phyloP scores from a whole-genome alignment of 805 yeast species.

The Pichia cephalocereana region DNA sequence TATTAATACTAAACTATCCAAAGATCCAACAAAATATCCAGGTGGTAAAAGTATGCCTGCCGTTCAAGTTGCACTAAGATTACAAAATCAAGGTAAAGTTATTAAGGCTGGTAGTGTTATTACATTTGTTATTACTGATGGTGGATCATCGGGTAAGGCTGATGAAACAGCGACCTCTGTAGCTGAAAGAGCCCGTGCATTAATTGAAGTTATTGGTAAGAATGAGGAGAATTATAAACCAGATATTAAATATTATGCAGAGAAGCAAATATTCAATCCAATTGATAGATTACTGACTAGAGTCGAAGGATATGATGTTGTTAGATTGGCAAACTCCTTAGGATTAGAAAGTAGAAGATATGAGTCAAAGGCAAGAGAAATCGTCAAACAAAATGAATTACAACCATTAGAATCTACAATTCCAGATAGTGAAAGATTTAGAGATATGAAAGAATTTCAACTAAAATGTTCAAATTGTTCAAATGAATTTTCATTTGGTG shows the following conservation, averaged over 20 bases:
- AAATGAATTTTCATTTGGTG: conserved; percentile 56
- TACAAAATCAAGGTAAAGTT: conserved; percentile 75
- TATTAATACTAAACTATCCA: conserved; percentile 81
- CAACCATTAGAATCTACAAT: conserved; percentile 76
- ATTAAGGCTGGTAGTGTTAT: conserved; percentile 86
- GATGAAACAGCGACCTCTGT: conserved; percentile 24
- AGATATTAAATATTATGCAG: conserved; percentile 73
- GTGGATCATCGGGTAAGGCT: conserved; percentile 12
- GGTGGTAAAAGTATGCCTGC: conserved; percentile 74
- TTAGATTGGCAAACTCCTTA: conserved; percentile 64
- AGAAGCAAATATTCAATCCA: conserved; percentile 84
- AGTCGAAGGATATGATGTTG: conserved; percentile 79
- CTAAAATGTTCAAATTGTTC: conserved; percentile 57
- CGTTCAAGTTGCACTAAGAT: conserved; percentile 81
- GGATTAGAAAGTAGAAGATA: conserved; percentile 70
- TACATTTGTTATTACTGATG: conserved; percentile 63
- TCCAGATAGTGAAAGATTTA: conserved; percentile 75
- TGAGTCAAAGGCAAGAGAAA: conserved; percentile 35
- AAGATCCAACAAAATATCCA: conserved; percentile 80
- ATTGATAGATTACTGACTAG: conserved; percentile 78
- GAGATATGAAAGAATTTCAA: conserved; percentile 45
- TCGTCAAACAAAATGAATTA: conserved; percentile 32
- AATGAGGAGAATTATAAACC: conserved; percentile 37
- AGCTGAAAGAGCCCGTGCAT: conserved; percentile 79
- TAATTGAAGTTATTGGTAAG: conserved; percentile 58